Base-by-base conservation (phyloP, 345 rosid genomes). In the Salix purpurea region DNA sequence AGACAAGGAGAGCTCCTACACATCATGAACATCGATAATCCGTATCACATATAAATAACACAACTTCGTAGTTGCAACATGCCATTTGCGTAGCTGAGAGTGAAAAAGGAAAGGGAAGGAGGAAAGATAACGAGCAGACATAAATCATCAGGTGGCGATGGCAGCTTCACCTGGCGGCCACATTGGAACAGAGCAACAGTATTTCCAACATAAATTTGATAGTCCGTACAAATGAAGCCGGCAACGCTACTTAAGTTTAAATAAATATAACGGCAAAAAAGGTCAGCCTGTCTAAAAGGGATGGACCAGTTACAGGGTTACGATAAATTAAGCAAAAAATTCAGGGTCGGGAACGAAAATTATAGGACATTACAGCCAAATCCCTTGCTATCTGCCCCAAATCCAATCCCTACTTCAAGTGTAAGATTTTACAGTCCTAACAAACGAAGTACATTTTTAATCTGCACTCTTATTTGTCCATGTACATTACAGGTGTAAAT, bases 401-500 rank as follows among this genome's bases (percentile, higher is more conserved):
- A 72, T 52, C 39, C 54, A 68, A 73, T 70, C 74, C 68, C 83
- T 76, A 67, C 66, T 67, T 79, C 78, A 79, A 69, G 82, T 67
- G 68, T 77, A 44, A 72, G 69, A 74, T 76, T 79, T 69, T 80
- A 79, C 75, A 54, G 32, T 68, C 52, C 73, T 65, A 66, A 66
- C 30, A 79, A 72, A 78, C 77, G 77, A 78, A 48, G 14, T 52
- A 71, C 39, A 74, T 32, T 62, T 72, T 74, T 74, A 80, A 26
- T 77, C 77, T 77, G 77, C 73, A 78, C 32, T 40, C 28, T 74
- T 78, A 74, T 56, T 84, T 74, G 81, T 77, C 73, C 67, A 40
- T 74, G 36, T 75, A 71, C 54, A 70, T 72, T 75, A 76, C 83
- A 78, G 39, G 70, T 37, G 58, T 67, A 69, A 67, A 58, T 75